phyloP scores from a whole-genome alignment of 306 rosid genomes.

The Citrullus mucosospermus region DNA sequence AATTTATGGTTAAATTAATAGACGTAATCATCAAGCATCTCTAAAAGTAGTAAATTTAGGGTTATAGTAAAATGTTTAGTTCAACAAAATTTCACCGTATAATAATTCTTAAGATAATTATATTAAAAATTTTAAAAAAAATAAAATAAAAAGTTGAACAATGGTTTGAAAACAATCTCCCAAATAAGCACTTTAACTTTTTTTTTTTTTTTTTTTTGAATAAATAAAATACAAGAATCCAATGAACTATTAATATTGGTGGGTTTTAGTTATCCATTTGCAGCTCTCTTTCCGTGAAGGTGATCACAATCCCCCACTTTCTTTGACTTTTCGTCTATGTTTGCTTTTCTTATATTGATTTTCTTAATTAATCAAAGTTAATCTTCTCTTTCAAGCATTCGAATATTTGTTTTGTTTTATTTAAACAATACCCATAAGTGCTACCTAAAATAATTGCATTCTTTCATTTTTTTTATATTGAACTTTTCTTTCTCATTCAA shows the following conservation, averaged over 20 bases:
- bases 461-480: background rate
- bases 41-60: background rate
- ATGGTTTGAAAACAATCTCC: background rate
- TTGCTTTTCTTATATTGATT: conserved; percentile 2
- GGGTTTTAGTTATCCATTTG: conserved; percentile 1
- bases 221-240: background rate
- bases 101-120: background rate
- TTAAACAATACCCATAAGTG: background rate
- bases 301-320: conserved; percentile 37
- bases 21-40: background rate
- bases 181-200: background rate
- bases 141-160: background rate
- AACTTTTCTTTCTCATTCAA: background rate
- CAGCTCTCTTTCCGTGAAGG: conserved; percentile 26
- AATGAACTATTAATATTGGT: background rate
- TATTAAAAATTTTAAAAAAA: too few relatives aligned
- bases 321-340: conserved; percentile 57
- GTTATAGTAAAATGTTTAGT: background rate
- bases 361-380: conserved; percentile 6
- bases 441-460: background rate
- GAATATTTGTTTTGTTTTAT: conserved; percentile 21
- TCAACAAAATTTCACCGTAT: background rate
- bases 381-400: conserved; percentile 46
- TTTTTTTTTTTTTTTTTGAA: too few relatives aligned
- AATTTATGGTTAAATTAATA: background rate